Evolutionary conservation across 192 early-diverging fungal genomes (phyloP), one percentile per base, ranked within the genome.

Genomic region (Pilobolus umbonatus): DNA sequence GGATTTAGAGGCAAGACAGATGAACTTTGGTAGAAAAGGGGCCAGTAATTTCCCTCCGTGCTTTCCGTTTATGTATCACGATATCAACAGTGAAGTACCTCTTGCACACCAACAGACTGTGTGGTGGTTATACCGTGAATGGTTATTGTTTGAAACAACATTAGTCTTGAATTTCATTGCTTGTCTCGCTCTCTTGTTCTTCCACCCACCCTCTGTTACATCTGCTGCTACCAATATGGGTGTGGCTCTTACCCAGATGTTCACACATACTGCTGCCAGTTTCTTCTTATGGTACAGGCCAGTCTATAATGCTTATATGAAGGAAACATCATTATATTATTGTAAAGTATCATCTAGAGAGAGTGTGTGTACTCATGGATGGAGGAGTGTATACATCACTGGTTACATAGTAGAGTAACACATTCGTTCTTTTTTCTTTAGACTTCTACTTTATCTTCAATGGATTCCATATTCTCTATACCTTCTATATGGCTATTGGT

Each of bases 271-370:
- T 9, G 69, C 75, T 4, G 78, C 79, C 2, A 89, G 87, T 52
- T 89, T 94, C 72, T 88, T 90, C 69, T 30, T 87, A 46, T 92
- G 92, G 92, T 94, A 94, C 70, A 83, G 90, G 10, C 92, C 92
- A 21, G 75, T 89, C 32, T 94, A 94, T 74, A 88, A 87, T 40
- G 90, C 90, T 32, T 94, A 87, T 64, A 84, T 86, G 82, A 90
- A 88, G 74, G 88, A 92, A 64, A 81, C 82, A 58, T 89, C 87
- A 21, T 78, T 94, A 53, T 94, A 90, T 72, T 92, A 87, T 64
- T 90, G 81, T 84, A 81, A 73, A 67, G 64, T 9, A 5, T 59
- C 5, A 19, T 17, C 7, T 36, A 3, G 26, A 25, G 12, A 14
- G 19, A n/a, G n/a, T 47, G 17, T 11, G 2, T 32, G 8, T 46